Percentiles rank a stretch among this genome's conserved stretches.
phyloP scores from a whole-genome alignment of 164 flowering plant species.

The Pachysandra terminalis region DNA sequence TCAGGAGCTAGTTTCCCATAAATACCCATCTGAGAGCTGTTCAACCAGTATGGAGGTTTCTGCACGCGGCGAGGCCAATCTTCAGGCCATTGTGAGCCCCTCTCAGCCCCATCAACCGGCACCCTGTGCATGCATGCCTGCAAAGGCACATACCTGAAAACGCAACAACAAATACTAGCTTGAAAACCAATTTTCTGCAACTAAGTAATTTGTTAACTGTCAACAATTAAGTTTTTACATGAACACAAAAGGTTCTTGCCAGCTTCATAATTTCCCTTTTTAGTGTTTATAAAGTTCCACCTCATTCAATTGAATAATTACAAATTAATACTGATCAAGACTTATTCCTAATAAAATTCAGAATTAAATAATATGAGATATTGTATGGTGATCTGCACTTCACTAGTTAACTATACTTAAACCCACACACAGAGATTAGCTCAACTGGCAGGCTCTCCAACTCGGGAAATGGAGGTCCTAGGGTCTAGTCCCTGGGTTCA shows the following conservation, averaged over 20 bases:
- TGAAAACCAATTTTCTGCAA: not conserved
- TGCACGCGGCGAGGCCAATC: constrained; percentile 69
- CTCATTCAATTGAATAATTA: not conserved
- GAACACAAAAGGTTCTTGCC: no score
- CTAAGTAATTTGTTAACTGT: not conserved
- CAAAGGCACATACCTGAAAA: constrained; percentile 82
- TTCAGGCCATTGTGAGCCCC: constrained; percentile 79
- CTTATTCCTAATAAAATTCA: no score
- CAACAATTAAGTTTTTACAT: no score
- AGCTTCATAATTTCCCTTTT: not conserved
- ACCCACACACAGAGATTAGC: no score
- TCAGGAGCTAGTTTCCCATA: constrained; percentile 85
- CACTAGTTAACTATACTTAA: no score
- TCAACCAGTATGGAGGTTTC: constrained; percentile 73
- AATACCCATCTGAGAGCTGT: constrained; percentile 75
- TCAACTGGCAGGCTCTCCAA: no score
- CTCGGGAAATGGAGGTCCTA: no score
- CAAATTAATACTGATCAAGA: no score
- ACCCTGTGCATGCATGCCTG: constrained; percentile 80
- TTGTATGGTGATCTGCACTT: no score
- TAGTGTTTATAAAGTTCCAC: not conserved
- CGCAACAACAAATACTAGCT: not conserved
- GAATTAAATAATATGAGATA: no score
- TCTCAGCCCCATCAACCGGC: constrained; percentile 39
- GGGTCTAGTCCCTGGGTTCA: no score